Evolutionary conservation across 768 basidiomycete species (phyloP).

Genomic region (Lyophyllum atratum): DNA sequence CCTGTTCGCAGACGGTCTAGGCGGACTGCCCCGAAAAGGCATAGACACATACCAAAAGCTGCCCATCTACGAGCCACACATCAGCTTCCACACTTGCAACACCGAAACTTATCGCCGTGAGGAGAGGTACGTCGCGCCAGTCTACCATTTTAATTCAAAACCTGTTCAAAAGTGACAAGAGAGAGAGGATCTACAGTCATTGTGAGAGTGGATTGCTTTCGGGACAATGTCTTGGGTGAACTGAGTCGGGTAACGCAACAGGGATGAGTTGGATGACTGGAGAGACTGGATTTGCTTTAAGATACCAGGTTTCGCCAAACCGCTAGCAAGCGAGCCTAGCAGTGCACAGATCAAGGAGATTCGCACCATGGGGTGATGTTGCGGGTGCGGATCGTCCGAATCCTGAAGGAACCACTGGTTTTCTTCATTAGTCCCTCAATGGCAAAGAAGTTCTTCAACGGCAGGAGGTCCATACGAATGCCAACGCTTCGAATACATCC

Average conservation of each 20-base stretch:
- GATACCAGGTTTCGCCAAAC: conserved; percentile 12
- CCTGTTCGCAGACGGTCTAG: conserved; percentile 22
- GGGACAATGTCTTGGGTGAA: conserved; percentile 50
- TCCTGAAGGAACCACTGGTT: no score
- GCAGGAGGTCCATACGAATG: neutral
- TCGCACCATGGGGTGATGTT: neutral
- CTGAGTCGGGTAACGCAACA: conserved; percentile 46
- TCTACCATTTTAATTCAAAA: conserved; percentile 29
- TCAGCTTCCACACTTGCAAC: conserved; percentile 57
- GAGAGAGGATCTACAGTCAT: conserved; percentile 36
- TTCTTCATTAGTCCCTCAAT: neutral
- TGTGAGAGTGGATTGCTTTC: conserved; percentile 54
- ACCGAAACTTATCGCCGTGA: conserved; percentile 49
- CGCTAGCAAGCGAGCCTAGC: neutral
- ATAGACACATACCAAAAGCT: conserved; percentile 33
- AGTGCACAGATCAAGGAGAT: neutral
- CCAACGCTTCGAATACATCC: neutral
- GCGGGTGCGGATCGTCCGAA: no score
- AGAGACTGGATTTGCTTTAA: conserved; percentile 21
- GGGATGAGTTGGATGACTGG: conserved; percentile 35
- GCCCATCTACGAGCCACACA: conserved; percentile 47
- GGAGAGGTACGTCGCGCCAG: conserved; percentile 45
- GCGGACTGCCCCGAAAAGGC: neutral
- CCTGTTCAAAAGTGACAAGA: neutral
- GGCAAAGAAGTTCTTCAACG: neutral